phyloP scores from a whole-genome alignment of 495 filamentous ascomycete species.

The Penicillium salamii region DNA sequence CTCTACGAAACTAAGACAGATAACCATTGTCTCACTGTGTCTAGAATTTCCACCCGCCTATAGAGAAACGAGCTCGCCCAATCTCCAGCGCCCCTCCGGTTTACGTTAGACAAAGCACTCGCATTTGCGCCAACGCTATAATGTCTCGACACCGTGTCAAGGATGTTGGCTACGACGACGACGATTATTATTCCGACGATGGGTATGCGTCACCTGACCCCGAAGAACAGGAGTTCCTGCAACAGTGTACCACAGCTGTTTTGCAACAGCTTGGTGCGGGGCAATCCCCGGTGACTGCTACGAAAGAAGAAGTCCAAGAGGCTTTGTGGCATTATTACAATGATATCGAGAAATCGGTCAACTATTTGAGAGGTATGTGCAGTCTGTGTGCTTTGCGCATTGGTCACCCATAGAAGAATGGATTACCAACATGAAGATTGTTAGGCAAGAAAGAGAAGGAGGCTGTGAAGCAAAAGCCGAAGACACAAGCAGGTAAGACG shows the following conservation, averaged over 20 bases:
- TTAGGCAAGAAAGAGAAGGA: slow-evolving; percentile 46
- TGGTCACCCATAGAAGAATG: too few species aligned
- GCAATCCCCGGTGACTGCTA: slow-evolving; percentile 38
- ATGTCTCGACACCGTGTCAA: slow-evolving; percentile 52
- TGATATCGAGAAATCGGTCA: slow-evolving; percentile 79
- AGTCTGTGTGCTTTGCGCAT: background rate
- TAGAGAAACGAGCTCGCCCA: background rate
- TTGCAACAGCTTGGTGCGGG: slow-evolving; percentile 37
- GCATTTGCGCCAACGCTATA: slow-evolving; percentile 7
- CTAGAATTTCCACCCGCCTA: too few species aligned
- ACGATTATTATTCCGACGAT: slow-evolving; percentile 40
- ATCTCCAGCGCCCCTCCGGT: background rate
- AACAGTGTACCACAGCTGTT: slow-evolving; percentile 39
- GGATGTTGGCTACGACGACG: slow-evolving; percentile 43
- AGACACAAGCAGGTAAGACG: slow-evolving; percentile 49
- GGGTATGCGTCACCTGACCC: slow-evolving; percentile 44
- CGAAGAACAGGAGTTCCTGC: slow-evolving; percentile 41
- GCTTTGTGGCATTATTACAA: slow-evolving; percentile 95
- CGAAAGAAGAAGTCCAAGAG: slow-evolving; percentile 72
- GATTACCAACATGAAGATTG: too few species aligned
- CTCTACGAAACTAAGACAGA: background rate
- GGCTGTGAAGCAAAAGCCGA: slow-evolving; percentile 34
- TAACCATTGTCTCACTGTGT: too few species aligned
- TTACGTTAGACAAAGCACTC: slow-evolving; percentile 1
- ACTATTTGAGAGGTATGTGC: slow-evolving; percentile 68